Base-by-base conservation (phyloP, 2,329 filamentous ascomycete species). In the Metarhizium anisopliae region DNA sequence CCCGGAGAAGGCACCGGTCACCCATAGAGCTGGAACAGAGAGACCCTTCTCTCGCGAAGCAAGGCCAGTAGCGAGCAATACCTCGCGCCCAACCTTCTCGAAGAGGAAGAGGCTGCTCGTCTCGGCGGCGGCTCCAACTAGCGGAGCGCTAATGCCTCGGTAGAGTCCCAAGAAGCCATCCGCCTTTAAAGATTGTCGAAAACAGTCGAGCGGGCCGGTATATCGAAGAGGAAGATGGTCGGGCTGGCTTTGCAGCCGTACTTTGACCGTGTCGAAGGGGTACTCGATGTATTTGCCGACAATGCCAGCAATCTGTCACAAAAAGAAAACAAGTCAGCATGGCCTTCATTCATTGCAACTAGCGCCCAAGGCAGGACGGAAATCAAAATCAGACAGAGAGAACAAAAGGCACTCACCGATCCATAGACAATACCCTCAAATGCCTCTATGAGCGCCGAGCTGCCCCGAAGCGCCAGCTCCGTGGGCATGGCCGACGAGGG, bases 241-340 rank as follows among this genome's bases (percentile, higher is more conserved):
- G 38, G 91, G 89, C 70, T 97, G 93, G n/a, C 93, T 94, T 70
- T 99, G 94, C 11, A 99, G 82, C 45, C 94, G 89, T 58, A 99
- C 94, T 74, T 99, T 99, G 70, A 99, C 86, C 0, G 94, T 99
- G 73, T 99, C 94, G 73, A 99, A 99, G 29, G 94, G 94, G 70
- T 96, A 99, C 71, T 99, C 94, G 67, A 99, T 93, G 70, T 93
- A 90, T 76, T 97, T 99, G 59, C 93, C 93, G 40, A 90, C 85
- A 58, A 95, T 83, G 58, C 94, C 94, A 55, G 93, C 92, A 57
- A 82, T 71, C 88, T 91, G 61, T 11, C 42, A 14, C 25, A 45
- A n/a, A 32, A n/a, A 32, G 25, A 47, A 47, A 35, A 36, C 10
- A 40, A 30, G 60, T 53, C 42, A 60, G 54, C 32, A 45, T 29